phyloP scores from a whole-genome alignment of 176 grass and related monocot species.

The Rhynchospora breviuscula region DNA sequence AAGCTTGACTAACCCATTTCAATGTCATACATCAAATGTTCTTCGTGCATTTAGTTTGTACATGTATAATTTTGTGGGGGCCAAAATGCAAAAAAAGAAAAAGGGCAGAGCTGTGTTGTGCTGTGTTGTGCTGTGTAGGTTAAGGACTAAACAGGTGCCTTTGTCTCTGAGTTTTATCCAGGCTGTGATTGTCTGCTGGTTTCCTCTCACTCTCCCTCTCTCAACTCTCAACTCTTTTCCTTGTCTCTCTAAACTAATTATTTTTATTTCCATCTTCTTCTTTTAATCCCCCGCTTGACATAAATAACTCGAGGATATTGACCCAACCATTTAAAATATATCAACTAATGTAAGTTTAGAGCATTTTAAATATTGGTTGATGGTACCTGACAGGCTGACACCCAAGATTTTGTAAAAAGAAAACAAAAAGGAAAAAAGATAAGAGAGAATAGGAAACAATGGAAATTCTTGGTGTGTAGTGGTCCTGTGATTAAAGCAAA shows the following conservation, averaged over 20 bases:
- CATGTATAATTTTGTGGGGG: background rate
- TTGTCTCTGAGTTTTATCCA: constrained; percentile 14
- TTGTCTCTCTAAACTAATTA: background rate
- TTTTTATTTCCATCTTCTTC: background rate
- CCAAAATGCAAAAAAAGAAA: constrained; percentile 4
- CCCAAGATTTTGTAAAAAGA: background rate
- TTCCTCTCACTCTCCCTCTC: background rate
- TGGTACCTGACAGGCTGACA: background rate
- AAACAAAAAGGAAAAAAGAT: background rate
- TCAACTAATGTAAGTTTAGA: background rate
- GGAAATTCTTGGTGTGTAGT: background rate
- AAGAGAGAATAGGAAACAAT: background rate
- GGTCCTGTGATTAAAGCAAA: background rate
- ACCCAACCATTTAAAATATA: constrained; percentile 5
- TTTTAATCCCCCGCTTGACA: background rate
- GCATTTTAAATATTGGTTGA: background rate
- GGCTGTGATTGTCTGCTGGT: constrained; percentile 21
- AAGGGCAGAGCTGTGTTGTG: constrained; percentile 2
- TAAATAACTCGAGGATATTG: background rate
- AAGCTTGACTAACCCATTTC: constrained; percentile 11
- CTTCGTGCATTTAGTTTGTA: background rate
- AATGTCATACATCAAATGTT: background rate
- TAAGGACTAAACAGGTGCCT: background rate
- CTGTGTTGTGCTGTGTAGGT: background rate
- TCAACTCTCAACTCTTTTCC: background rate